Evolutionary conservation across 2,329 filamentous ascomycete genomes (phyloP), one percentile per base, ranked within the genome.

Genomic region (Mariannaea sp.): DNA sequence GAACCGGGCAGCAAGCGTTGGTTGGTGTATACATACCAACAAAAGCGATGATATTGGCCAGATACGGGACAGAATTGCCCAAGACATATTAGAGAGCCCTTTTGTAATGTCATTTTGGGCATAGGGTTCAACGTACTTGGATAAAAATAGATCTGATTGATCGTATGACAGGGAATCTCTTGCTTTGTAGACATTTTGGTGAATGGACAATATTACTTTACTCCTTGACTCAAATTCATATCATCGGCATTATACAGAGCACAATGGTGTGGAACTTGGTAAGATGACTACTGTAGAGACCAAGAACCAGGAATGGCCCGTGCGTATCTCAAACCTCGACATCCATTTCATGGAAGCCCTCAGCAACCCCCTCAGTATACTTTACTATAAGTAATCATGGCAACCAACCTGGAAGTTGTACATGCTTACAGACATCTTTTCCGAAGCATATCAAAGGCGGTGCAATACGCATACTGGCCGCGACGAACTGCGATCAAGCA

Each of bases 391-490:
- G n/a, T 33, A 49, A 42, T 22, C 30, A 69, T 67, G 64, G 45
- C 58, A 14, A 47, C 55, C 26, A 65, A 69, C 7, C 56, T 66
- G 12, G 73, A 84, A 24, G 66, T 90, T 45, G 66, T 86, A 32
- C 78, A 81, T 61, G 84, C 87, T 40, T 94, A 93, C 72, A 82
- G 90, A 56, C 77, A 82, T 53, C 77, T 94, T 27, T 87, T 88
- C 67, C 84, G 86, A 46, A 78, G 78, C 6, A 75, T 82, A 14
- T 78, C 92, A n/a, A 82, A 79, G 24, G 90, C 88, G 4, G 83
- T 93, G 17, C 85, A 88, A 58, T 89, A 85, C 74, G 82, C 88
- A 12, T 80, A 81, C 57, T 89, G 89, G 13, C 81, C 85, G 24
- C 85, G 88, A 48, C 87, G 77, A 70, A 75, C 81, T 4, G 76